A percentile compares a stretch with the other conserved stretches of the same genome.
phyloP scores from a whole-genome alignment of 306 rosid species.

The Albizia julibrissin region DNA sequence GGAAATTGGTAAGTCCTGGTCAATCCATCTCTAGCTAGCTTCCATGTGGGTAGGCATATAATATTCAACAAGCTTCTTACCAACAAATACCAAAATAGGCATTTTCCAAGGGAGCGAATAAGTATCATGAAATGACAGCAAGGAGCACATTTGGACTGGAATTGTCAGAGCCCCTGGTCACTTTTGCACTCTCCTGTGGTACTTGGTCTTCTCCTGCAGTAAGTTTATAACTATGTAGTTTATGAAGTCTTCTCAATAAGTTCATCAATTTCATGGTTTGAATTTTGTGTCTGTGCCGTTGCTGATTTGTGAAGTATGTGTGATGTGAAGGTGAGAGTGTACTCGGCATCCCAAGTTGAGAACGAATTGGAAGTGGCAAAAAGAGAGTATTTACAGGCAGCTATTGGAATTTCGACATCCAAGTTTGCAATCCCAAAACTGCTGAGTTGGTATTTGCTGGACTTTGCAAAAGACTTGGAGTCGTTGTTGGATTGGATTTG shows the following conservation, averaged over 20 bases:
- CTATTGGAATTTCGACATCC: conserved; percentile 71
- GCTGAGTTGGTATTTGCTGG: conserved; percentile 78
- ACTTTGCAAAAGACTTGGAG: conserved; percentile 90
- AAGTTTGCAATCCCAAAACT: conserved; percentile 81
- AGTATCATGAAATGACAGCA: conserved; percentile 65
- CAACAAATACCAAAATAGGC: conserved; percentile 46
- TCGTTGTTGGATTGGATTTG: conserved; percentile 93
- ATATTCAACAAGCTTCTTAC: conserved; percentile 19
- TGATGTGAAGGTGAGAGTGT: conserved; percentile 77
- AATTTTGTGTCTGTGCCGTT: not conserved
- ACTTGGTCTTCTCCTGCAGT: conserved; percentile 99
- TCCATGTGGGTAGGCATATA: conserved; percentile 21
- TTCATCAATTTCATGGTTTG: not conserved
- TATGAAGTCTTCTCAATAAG: not conserved
- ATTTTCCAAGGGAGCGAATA: conserved; percentile 55
- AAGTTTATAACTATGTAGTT: conserved; percentile 43
- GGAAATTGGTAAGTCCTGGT: conserved; percentile 75
- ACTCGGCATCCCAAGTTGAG: conserved; percentile 86
- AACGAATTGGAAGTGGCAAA: conserved; percentile 82
- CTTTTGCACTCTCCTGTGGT: conserved; percentile 94
- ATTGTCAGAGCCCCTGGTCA: conserved; percentile 89
- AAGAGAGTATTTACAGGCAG: conserved; percentile 83
- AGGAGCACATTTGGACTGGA: conserved; percentile 79
- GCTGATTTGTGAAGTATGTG: not conserved
- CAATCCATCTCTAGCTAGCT: conserved; percentile 19